phyloP scores from a whole-genome alignment of 116 monocot genomes.

The Zostera marina region DNA sequence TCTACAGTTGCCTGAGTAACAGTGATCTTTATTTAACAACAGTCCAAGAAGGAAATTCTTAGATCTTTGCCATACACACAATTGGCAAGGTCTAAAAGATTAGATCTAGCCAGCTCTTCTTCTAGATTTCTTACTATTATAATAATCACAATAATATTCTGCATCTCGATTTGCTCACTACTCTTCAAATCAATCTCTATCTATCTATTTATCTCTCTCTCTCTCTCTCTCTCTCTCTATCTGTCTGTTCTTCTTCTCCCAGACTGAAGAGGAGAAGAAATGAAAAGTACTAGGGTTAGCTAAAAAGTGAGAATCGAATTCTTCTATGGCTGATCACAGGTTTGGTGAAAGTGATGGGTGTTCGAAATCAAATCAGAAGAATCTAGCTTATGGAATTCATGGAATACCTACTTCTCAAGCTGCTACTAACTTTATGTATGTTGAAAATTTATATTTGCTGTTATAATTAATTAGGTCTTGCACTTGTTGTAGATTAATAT shows the following conservation, averaged over 20 bases:
- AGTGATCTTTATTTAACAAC: not conserved
- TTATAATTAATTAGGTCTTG: not conserved
- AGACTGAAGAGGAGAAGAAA: not conserved
- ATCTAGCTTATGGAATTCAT: conserved; percentile 16
- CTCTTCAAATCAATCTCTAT: not conserved
- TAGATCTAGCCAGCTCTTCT: no score
- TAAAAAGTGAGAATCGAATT: not conserved
- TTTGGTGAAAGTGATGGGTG: conserved; percentile 10
- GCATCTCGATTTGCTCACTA: no score
- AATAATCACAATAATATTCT: no score
- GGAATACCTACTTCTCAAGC: conserved; percentile 11
- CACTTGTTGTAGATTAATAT: no score
- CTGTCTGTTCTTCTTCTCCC: not conserved
- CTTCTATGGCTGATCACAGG: conserved; percentile 11
- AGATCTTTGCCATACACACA: no score
- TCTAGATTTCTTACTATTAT: no score
- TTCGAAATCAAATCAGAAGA: conserved; percentile 9
- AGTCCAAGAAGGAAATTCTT: not conserved
- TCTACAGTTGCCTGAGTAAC: not conserved
- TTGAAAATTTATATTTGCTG: conserved; percentile 1
- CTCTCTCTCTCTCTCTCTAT: not conserved
- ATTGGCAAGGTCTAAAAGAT: no score
- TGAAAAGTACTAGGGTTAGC: not conserved
- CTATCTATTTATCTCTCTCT: not conserved
- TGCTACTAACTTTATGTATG: conserved; percentile 31